A percentile compares a stretch with the other conserved stretches of the same genome.
phyloP scores from a whole-genome alignment of 139 green algal genomes.

The Desmodesmus armatus region DNA sequence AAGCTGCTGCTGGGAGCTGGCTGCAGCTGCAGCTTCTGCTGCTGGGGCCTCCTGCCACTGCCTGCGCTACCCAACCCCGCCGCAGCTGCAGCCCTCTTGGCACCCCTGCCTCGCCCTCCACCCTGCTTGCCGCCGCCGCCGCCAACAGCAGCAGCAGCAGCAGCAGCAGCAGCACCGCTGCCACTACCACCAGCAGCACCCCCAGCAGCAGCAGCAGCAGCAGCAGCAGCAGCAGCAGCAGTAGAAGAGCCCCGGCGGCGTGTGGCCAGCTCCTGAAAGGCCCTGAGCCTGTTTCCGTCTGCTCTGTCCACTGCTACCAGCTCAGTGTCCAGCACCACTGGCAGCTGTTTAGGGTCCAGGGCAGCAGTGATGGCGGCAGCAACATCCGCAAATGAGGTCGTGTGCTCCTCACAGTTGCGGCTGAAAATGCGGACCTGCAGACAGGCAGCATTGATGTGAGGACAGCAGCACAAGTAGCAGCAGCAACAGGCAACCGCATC shows the following conservation, averaged over 20 bases:
- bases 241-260: constrained; percentile 60
- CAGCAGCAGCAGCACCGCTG: not conserved
- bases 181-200: not conserved
- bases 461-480: no score
- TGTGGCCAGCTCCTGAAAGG: constrained; percentile 92
- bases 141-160: constrained; percentile 55
- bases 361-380: constrained; percentile 16
- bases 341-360: constrained; percentile 4
- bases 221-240: constrained; percentile 5
- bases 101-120: not conserved
- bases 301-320: constrained; percentile 76
- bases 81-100: no score
- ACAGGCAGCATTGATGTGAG: no score
- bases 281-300: constrained; percentile 39
- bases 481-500: not conserved
- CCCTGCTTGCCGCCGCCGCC: not conserved
- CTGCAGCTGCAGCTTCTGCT: not conserved
- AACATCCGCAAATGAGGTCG: constrained; percentile 79
- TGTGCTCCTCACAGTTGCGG: constrained; percentile 87
- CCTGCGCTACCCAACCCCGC: no score
- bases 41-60: constrained; percentile 9
- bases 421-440: constrained; percentile 82
- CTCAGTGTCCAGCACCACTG: constrained; percentile 83
- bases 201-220: not conserved
- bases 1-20: not conserved